Conservation (phyloP, 441 rosid species). For the Capsella rubella region DNA sequence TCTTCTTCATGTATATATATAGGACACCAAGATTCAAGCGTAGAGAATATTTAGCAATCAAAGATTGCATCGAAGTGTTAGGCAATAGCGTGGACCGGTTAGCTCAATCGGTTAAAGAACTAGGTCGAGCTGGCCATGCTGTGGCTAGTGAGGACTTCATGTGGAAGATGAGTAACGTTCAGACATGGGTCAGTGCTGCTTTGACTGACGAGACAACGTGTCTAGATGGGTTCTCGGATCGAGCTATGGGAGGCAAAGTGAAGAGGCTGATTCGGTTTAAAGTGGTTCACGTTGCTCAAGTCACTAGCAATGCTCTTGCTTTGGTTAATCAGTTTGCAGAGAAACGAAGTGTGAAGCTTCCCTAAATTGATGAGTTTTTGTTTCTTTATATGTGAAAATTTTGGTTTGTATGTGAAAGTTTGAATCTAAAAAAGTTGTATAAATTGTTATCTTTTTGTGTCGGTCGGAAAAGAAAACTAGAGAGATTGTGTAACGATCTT, state of each 20-base stretch:
- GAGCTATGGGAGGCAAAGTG: conserved; percentile 56
- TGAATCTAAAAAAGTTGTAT: conserved; percentile 31
- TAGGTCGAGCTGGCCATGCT: conserved; percentile 51
- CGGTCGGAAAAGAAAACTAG: background rate
- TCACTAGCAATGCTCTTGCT: conserved; percentile 89
- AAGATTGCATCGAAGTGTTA: conserved; percentile 76
- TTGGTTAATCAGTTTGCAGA: conserved; percentile 74
- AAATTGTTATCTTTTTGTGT: conserved; percentile 23
- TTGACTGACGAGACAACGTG: conserved; percentile 76
- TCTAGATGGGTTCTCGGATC: conserved; percentile 70
- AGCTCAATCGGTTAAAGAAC: conserved; percentile 63
- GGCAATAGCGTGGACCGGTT: conserved; percentile 67
- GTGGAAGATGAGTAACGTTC: conserved; percentile 87
- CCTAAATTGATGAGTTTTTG: conserved; percentile 2
- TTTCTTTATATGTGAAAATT: conserved; percentile 29
- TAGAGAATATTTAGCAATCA: conserved; percentile 63
- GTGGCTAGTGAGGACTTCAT: conserved; percentile 61
- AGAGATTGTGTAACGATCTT: conserved; percentile 26
- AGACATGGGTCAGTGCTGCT: conserved; percentile 95
- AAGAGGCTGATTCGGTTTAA: conserved; percentile 58
- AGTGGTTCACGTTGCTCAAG: conserved; percentile 64
- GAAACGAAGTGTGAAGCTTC: conserved; percentile 45
- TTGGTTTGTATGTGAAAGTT: conserved; percentile 28
- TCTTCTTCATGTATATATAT: background rate
- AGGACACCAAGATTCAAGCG: conserved; percentile 52